Evolutionary conservation across 108 stramenopile genomes (phyloP), one percentile per base, ranked within the genome.

Genomic region (Parietichytrium sp.): DNA sequence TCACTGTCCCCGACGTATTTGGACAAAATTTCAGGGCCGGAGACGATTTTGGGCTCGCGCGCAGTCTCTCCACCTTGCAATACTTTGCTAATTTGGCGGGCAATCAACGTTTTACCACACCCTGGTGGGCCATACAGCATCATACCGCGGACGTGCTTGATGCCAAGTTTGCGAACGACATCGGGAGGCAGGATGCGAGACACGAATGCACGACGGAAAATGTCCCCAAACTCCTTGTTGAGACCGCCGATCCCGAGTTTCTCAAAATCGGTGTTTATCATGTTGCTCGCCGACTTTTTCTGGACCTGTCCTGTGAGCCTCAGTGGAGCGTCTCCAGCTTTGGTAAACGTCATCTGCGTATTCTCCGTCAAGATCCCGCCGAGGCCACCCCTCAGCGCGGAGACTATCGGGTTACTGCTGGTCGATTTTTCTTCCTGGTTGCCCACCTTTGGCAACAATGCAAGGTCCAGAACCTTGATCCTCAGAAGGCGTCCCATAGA

Each of bases 21-120:
- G 88, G 96, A 93, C 52, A 99, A 86, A 61, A 99, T 91, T 86
- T 98, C 97, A 2, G 98, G 98, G 36, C 98, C 98, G 83, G 98
- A 97, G 36, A 99, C 96, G 90, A 99, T 96, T 82, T 99, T 98
- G 29, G 98, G 98, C 83, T 96, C 95, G 29, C 95, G 91, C 23
- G 96, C 93, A 81, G 98, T 97, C 33, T 72, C 61, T 33, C 61
- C 61, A 42, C 61, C 61, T 42, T 72, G 61, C 49, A 99, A 84
- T 8, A 95, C 94, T 88, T 98, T 97, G 15, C 97, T 97, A 87
- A 99, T 97, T 84, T 98, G 94, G 29, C 98, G 89, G 4, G 98
- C 98, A 86, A 99, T 98, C 30, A 99, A 87, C 4, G 97, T 98
- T 85, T 99, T 99, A 27, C 98, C 97, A 87, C 97, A 98, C 4